Evolutionary conservation across 2,329 filamentous ascomycete species (phyloP), one percentile per base, ranked within the genome.

Genomic region (Fusarium temperatum): DNA sequence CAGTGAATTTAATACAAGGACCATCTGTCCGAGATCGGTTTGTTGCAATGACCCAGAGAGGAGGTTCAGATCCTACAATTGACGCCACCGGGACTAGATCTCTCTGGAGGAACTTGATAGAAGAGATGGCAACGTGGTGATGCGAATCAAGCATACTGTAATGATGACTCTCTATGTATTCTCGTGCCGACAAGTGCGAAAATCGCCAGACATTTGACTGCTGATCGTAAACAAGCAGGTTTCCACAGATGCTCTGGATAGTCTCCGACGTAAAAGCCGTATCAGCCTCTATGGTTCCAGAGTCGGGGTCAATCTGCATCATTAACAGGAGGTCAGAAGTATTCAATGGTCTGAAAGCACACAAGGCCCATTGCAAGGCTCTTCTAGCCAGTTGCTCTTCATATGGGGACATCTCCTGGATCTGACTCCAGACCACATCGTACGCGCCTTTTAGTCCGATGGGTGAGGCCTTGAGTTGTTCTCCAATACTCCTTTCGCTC

Each of bases 291-390:
- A 5, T 10, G 0, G 0, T 22, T 0, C 44, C 24, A 5, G 44
- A 28, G 4, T 15, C 4, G 0, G 1, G 8, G 9, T 30, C 6
- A 0, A 48, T 48, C 0, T 30, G 26, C 20, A 51, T 51, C 11
- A 32, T n/a, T 0, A 50, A 0, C 0, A 0, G 7, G 0, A 50
- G 8, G 0, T 50, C 22, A 0, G 5, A 0, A 0, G 28, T 32
- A 0, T 2, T 2, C 1, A 50, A 13, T 0, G 28, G 47, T 2
- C 0, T 5, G 8, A 10, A 51, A 14, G 48, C 22, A 20, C 48
- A 51, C 0, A 51, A 2, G 5, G 4, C 11, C 48, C 48, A 32
- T 20, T 8, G 48, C 0, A 51, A 14, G 8, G 48, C 28, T 3
- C 48, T 0, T 0, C 2, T 24, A 2, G 48, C 48, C 1, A 51